These are phyloP conservation scores for Saturnispora quitensis DNA, from an alignment of 805 yeast species.

Conservation along the genomic window DNA sequence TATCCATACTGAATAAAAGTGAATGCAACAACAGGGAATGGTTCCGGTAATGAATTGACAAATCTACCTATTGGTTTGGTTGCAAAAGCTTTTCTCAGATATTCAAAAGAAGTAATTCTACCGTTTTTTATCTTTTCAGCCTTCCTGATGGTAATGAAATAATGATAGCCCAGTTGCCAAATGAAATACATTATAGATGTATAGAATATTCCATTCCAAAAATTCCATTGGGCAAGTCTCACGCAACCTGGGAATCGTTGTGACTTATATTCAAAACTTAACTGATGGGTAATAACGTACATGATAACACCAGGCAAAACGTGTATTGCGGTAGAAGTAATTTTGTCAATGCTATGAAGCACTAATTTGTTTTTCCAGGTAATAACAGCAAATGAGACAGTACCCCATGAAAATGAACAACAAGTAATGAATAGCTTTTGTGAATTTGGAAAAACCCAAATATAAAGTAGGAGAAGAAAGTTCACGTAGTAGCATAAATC, in stretches of 20 bases:
- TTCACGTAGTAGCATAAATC: slow-evolving; percentile 93
- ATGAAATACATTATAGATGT: slow-evolving; percentile 75
- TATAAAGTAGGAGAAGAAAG: slow-evolving; percentile 51
- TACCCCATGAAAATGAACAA: slow-evolving; percentile 81
- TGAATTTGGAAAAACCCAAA: slow-evolving; percentile 80
- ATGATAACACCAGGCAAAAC: slow-evolving; percentile 81
- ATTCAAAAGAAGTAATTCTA: slow-evolving; percentile 78
- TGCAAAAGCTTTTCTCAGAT: slow-evolving; percentile 63
- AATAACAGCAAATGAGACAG: slow-evolving; percentile 85
- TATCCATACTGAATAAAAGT: slow-evolving; percentile 80
- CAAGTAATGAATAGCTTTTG: slow-evolving; percentile 68
- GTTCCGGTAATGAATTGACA: slow-evolving; percentile 76
- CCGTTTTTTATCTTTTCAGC: slow-evolving; percentile 81
- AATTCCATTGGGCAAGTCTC: slow-evolving; percentile 59
- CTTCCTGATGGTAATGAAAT: slow-evolving; percentile 75
- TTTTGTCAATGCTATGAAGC: slow-evolving; percentile 83
- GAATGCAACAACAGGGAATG: slow-evolving; percentile 80
- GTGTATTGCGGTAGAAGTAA: slow-evolving; percentile 86
- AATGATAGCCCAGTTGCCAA: slow-evolving; percentile 89
- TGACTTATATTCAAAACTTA: slow-evolving; percentile 40
- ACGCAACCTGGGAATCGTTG: slow-evolving; percentile 76
- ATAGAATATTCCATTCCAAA: slow-evolving; percentile 59
- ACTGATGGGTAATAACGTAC: slow-evolving; percentile 77
- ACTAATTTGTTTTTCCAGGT: slow-evolving; percentile 95
- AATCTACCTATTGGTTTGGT: slow-evolving; percentile 58